Conservation (phyloP, 2,329 filamentous ascomycete genomes). For the Cladosporium phlei region DNA sequence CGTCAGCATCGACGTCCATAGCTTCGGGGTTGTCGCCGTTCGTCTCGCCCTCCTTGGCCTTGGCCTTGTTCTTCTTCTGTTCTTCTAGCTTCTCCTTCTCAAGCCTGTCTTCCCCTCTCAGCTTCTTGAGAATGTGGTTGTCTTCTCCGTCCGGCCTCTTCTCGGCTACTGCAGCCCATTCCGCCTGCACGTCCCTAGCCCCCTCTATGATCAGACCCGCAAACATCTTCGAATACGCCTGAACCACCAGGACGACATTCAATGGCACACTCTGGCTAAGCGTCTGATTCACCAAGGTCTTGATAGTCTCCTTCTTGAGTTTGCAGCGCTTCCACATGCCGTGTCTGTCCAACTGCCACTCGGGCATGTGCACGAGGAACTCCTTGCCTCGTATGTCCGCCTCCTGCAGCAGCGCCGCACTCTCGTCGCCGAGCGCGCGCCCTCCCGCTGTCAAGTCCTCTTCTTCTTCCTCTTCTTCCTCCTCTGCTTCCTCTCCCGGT, state of each 20-base stretch:
- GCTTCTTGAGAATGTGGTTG: constrained; percentile 34
- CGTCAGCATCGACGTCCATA: constrained; percentile 8
- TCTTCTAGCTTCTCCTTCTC: constrained; percentile 23
- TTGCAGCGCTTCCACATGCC: constrained; percentile 67
- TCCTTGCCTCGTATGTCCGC: constrained; percentile 17
- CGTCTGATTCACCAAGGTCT: constrained; percentile 73
- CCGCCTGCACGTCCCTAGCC: constrained; percentile 64
- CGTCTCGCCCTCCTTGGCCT: constrained; percentile 26
- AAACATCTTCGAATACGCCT: constrained; percentile 71
- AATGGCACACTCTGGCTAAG: constrained; percentile 73
- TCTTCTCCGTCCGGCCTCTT: constrained; percentile 49
- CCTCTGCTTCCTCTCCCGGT: constrained; percentile 34
- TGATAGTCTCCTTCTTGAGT: constrained; percentile 63
- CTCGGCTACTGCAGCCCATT: constrained; percentile 47
- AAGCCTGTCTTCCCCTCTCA: constrained; percentile 19
- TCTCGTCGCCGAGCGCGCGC: constrained; percentile 35
- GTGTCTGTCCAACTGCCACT: constrained; percentile 64
- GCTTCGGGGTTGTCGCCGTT: constrained; percentile 16
- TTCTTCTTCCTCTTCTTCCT: constrained; percentile 45
- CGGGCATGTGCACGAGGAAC: constrained; percentile 54
- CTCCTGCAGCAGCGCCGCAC: constrained; percentile 1
- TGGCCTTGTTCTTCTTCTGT: constrained; percentile 25
- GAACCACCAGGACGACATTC: constrained; percentile 70
- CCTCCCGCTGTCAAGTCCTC: constrained; percentile 50
- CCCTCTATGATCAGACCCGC: constrained; percentile 70